Percentiles rank a stretch among this genome's conserved stretches.
Evolutionary conservation across 2,329 filamentous ascomycete species (phyloP).

Genomic region (Elsinoe perseae): DNA sequence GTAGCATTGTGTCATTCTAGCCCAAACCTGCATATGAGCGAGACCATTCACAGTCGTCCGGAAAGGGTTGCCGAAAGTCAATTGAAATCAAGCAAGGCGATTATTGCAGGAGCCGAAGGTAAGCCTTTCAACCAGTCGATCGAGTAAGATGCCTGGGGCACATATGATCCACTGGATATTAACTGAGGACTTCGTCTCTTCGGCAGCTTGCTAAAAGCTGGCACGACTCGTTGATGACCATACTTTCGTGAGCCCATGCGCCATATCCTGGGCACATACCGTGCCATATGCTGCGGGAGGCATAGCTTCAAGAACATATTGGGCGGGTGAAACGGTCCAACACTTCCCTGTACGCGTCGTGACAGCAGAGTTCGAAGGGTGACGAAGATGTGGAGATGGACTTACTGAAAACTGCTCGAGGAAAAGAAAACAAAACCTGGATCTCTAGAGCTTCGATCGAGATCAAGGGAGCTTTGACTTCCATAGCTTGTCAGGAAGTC

Average conservation of each 20-base stretch:
- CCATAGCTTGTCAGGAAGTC: slow-evolving; percentile 3
- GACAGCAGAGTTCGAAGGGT: background rate
- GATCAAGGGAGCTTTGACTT: slow-evolving; percentile 4
- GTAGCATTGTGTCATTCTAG: slow-evolving; percentile 8
- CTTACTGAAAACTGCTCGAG: slow-evolving; percentile 4
- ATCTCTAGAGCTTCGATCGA: background rate
- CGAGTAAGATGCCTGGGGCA: no score
- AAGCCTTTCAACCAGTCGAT: slow-evolving; percentile 8
- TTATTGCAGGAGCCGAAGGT: background rate
- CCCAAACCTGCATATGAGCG: background rate
- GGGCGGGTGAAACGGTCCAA: background rate
- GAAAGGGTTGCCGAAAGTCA: slow-evolving; percentile 9
- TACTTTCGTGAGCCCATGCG: no score
- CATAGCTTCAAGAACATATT: no score
- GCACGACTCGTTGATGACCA: no score
- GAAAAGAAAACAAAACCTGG: slow-evolving; percentile 1
- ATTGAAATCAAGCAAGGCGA: slow-evolving; percentile 13
- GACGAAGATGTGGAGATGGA: slow-evolving; percentile 4
- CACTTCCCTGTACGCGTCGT: background rate
- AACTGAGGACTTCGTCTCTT: no score
- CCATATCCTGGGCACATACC: no score
- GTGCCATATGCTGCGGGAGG: no score
- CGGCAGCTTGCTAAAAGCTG: no score
- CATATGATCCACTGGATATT: no score
- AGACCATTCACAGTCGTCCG: background rate